Evolutionary conservation across 352 stramenopile genomes (phyloP), one percentile per base, ranked within the genome.

Genomic region (Pythium folliculosum): DNA sequence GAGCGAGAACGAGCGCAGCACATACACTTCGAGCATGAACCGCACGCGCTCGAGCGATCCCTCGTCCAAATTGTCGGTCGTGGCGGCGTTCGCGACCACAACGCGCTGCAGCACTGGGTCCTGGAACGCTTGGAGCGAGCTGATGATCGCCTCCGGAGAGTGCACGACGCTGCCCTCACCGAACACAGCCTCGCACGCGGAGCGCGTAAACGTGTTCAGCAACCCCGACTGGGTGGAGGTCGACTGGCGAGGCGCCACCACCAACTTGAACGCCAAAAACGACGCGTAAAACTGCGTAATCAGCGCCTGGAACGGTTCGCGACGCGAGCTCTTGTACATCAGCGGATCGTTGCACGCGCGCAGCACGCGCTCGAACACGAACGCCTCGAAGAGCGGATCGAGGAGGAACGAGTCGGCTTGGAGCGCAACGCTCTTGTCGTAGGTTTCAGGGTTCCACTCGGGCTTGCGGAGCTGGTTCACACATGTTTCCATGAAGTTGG

Each of bases 1-100:
- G 49, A 90, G 76, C 17, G 85, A 80, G 58, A 92, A 94, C 27
- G 87, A 94, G 7, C 78, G 82, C 71, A 93, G 76, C 7, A 90
- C 82, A 64, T 92, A 82, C 2, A 91, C 77, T 35, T 92, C 81
- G 44, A 94, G 72, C 35, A 92, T 76, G 71, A 90, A 88, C 3
- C 85, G 84, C 12, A 92, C 64, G 13, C 62, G 73, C 12, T 90
- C 74, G 3, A 91, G 65, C 10, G 80, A 80, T 2, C 38, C 38
- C 9, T 67, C 63, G 49, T 73, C 77, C 22, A 90, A 53, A 16
- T 27, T 27, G 27, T 76, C 58, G 21, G 62, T 37, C 1, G 45
- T 23, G 16, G 27, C 6, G 5, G 45, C 12, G 21, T 68, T 43
- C 8, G 48, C 27, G 1, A 12, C 21, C 17, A 69, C 54, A 21